phyloP scores from a whole-genome alignment of 306 rosid species.

The Quercus ilex region DNA sequence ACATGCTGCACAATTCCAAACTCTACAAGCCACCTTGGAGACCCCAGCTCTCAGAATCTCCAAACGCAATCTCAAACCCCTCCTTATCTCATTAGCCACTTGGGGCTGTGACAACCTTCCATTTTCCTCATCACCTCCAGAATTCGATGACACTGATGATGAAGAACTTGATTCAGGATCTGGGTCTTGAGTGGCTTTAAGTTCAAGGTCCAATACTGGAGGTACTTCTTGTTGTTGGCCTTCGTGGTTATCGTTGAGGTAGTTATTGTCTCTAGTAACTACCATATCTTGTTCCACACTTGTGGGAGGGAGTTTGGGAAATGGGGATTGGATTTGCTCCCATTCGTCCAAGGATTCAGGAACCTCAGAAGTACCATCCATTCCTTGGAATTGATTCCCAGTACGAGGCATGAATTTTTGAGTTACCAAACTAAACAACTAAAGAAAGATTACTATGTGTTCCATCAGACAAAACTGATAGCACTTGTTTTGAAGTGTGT shows the following conservation, averaged over 20 bases:
- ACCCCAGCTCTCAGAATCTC: constrained; percentile 31
- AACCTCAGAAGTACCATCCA: not conserved
- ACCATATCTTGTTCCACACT: not conserved
- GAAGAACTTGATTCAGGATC: not conserved
- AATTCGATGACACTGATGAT: not conserved
- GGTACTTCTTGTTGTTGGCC: no score
- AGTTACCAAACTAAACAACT: not conserved
- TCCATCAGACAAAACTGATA: no score
- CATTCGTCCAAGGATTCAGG: constrained; percentile 1
- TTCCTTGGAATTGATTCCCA: not conserved
- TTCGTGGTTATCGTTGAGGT: not conserved
- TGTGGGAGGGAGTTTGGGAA: not conserved
- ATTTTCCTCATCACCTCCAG: not conserved
- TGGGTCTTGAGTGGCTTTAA: constrained; percentile 7
- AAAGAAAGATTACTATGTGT: no score
- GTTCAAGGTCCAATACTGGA: not conserved
- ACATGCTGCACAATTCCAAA: constrained; percentile 12
- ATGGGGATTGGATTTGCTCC: not conserved
- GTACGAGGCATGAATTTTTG: not conserved
- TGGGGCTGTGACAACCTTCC: not conserved
- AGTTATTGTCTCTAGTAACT: not conserved
- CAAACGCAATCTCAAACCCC: constrained; percentile 24
- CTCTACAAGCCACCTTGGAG: constrained; percentile 15
- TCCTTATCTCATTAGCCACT: constrained; percentile 10
- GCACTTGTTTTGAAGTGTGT: no score